A percentile compares a stretch with the other conserved stretches of the same genome.
Evolutionary conservation across 345 rosid genomes (phyloP).

Genomic region (Lepidium didymum): DNA sequence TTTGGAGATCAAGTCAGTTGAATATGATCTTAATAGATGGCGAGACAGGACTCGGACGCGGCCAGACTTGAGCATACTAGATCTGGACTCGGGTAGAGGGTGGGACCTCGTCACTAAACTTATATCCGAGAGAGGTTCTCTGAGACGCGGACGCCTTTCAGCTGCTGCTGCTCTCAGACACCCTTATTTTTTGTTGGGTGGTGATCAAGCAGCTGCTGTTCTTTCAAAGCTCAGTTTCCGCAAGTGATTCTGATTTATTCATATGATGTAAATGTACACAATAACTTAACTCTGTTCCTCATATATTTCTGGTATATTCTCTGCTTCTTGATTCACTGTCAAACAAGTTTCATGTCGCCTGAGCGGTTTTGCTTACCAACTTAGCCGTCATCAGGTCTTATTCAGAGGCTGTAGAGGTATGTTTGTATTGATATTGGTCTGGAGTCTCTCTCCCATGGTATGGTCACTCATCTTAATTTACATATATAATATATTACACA

Average conservation of each 20-base stretch:
- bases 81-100: constrained; percentile 90
- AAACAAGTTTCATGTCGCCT: constrained; percentile 1
- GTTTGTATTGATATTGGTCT: not conserved
- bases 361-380: constrained; percentile 1
- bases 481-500: not conserved
- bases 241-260: constrained; percentile 29
- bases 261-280: constrained; percentile 12
- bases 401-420: not conserved
- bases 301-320: not conserved
- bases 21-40: constrained; percentile 73
- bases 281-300: not conserved
- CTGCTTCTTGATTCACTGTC: not conserved
- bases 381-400: not conserved
- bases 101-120: constrained; percentile 91
- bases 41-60: constrained; percentile 55
- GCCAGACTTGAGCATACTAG: constrained; percentile 74
- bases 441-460: not conserved
- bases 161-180: constrained; percentile 89
- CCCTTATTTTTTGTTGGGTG: constrained; percentile 88
- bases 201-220: constrained; percentile 88
- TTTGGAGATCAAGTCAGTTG: constrained; percentile 45
- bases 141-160: constrained; percentile 81
- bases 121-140: constrained; percentile 69
- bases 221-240: constrained; percentile 69
- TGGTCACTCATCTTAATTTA: not conserved